Percentiles rank a stretch among this genome's conserved stretches.
Evolutionary conservation across 345 rosid species (phyloP).

Genomic region (Boechera retrofracta): DNA sequence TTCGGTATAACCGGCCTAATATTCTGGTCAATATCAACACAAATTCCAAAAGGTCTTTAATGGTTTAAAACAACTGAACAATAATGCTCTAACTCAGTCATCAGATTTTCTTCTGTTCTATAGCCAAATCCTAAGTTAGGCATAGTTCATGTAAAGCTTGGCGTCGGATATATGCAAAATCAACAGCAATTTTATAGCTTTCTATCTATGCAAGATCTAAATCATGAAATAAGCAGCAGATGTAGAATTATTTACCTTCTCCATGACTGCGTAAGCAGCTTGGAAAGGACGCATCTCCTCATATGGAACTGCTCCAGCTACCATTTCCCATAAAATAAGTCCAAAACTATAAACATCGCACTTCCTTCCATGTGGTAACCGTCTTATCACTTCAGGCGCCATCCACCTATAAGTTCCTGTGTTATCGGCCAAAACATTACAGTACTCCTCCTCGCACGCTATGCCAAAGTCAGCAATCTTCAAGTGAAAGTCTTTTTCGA

Average conservation of each 20-base stretch:
- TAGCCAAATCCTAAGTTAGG: neutral
- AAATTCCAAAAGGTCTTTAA: neutral
- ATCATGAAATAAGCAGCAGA: neutral
- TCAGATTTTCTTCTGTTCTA: neutral
- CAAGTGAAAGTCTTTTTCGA: constrained; percentile 61
- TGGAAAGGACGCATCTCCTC: constrained; percentile 80
- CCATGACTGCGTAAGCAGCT: constrained; percentile 84
- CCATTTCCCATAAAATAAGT: constrained; percentile 87
- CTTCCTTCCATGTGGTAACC: constrained; percentile 64
- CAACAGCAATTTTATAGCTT: neutral
- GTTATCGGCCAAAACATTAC: constrained; percentile 65
- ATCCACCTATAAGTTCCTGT: constrained; percentile 92
- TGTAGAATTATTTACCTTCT: constrained; percentile 55
- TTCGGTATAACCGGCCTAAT: constrained; percentile 65
- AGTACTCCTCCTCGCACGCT: constrained; percentile 74
- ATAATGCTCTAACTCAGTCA: neutral
- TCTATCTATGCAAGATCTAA: neutral
- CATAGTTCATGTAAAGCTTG: neutral
- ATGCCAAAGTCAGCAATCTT: constrained; percentile 93
- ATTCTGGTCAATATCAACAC: constrained; percentile 51
- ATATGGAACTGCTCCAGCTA: constrained; percentile 76
- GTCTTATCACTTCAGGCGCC: constrained; percentile 89
- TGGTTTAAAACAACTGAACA: neutral
- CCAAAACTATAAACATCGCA: constrained; percentile 85
- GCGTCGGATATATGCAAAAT: no score